These are phyloP conservation scores for Amanita brunnescens DNA, from an alignment of 768 basidiomycete species.

Conservation along the genomic window DNA sequence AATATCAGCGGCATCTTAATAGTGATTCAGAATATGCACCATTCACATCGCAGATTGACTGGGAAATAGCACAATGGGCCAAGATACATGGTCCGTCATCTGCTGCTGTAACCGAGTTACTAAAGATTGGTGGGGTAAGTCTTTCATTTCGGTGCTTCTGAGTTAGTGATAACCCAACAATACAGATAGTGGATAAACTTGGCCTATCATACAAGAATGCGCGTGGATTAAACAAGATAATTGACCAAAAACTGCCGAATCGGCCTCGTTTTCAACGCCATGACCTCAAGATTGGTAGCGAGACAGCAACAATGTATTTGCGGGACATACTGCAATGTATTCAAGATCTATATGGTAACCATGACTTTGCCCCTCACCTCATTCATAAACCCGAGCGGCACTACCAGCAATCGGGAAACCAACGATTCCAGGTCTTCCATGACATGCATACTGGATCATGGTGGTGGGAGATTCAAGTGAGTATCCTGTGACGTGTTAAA, in stretches of 20 bases:
- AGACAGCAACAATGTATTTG: neutral
- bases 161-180: neutral
- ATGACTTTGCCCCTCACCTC: neutral
- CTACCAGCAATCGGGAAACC: neutral
- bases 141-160: no score
- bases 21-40: no score
- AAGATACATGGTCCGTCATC: neutral
- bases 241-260: neutral
- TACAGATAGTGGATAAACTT: no score
- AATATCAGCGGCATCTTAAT: no score
- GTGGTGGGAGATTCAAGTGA: constrained; percentile 39
- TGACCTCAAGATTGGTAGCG: neutral
- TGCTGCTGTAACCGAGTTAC: neutral
- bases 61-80: neutral
- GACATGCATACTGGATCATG: constrained; percentile 32
- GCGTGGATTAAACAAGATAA: neutral
- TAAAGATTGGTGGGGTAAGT: neutral
- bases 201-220: neutral
- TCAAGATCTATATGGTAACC: neutral
- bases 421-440: constrained; percentile 10
- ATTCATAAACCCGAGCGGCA: neutral
- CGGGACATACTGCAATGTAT: neutral
- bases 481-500: no score
- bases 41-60: neutral
- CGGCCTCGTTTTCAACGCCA: neutral